A percentile compares a stretch with the other conserved stretches of the same genome.
phyloP scores from a whole-genome alignment of 1,284 basidiomycete genomes.

The Cutaneotrichosporon sp. region DNA sequence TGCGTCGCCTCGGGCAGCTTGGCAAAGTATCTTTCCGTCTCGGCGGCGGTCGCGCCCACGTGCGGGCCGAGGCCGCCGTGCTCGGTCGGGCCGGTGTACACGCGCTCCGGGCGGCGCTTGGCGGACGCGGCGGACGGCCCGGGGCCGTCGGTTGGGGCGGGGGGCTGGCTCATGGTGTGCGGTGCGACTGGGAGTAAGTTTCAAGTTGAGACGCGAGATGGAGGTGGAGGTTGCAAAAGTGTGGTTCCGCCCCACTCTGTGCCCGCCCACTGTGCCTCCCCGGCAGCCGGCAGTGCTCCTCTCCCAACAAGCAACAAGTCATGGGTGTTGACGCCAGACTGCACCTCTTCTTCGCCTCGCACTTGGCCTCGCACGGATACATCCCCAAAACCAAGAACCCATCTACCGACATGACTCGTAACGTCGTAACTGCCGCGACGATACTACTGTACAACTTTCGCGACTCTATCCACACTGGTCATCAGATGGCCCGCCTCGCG shows the following conservation, averaged over 20 bases:
- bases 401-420: slow-evolving; percentile 1
- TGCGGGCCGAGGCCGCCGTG: background rate
- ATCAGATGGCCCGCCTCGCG: background rate
- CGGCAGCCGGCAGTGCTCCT: no score
- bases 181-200: background rate
- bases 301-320: no score
- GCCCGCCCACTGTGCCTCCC: no score
- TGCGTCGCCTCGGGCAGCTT: slow-evolving; percentile 7
- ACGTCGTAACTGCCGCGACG: slow-evolving; percentile 6
- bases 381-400: slow-evolving; percentile 1
- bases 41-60: background rate
- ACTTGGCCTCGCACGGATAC: background rate
- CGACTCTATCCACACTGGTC: slow-evolving; percentile 4
- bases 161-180: background rate
- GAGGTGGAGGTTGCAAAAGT: background rate
- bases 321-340: no score
- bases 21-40: slow-evolving; percentile 14
- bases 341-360: background rate
- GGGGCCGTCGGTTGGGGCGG: background rate
- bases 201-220: background rate
- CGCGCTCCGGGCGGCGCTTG: slow-evolving; percentile 18
- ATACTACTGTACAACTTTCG: slow-evolving; percentile 8
- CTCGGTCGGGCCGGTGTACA: slow-evolving; percentile 16
- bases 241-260: background rate
- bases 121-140: background rate